Conservation (phyloP, 768 basidiomycete genomes). For the Coprinellus aureogranulatus region DNA sequence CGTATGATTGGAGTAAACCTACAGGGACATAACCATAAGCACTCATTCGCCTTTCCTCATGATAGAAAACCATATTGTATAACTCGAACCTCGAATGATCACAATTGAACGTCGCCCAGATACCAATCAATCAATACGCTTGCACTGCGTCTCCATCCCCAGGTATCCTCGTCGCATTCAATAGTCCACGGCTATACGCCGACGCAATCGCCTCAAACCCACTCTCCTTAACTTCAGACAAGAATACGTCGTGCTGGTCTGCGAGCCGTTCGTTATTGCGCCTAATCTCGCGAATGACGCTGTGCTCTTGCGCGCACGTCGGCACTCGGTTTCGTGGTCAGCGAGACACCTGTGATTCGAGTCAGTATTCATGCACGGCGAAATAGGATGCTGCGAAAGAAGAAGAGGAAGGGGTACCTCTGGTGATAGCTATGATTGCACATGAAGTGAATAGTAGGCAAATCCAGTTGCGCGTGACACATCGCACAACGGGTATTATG, state of each 20-base stretch:
- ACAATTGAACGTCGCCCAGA: too few relatives aligned
- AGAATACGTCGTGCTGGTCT: constrained; percentile 78
- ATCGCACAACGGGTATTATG: constrained; percentile 91
- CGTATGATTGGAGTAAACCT: too few relatives aligned
- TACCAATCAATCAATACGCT: too few relatives aligned
- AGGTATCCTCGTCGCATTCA: constrained; percentile 33
- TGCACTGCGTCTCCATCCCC: too few relatives aligned
- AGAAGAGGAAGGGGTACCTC: constrained; percentile 49
- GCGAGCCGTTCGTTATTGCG: constrained; percentile 81
- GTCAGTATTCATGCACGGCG: not conserved
- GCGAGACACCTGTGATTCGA: constrained; percentile 66
- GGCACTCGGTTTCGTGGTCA: constrained; percentile 88
- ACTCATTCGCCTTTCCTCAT: too few relatives aligned
- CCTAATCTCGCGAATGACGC: constrained; percentile 86
- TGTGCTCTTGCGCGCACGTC: constrained; percentile 81
- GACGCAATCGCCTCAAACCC: constrained; percentile 72
- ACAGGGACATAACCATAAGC: too few relatives aligned
- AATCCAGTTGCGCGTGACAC: constrained; percentile 86
- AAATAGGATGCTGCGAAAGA: not conserved
- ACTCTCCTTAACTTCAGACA: constrained; percentile 69
- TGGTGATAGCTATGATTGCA: constrained; percentile 97
- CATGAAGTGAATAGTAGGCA: constrained; percentile 96
- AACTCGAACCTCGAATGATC: too few relatives aligned
- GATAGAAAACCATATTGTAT: too few relatives aligned
- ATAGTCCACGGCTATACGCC: constrained; percentile 66